Conservation (phyloP, 164 flowering plant genomes). For the Berberis thunbergii region DNA sequence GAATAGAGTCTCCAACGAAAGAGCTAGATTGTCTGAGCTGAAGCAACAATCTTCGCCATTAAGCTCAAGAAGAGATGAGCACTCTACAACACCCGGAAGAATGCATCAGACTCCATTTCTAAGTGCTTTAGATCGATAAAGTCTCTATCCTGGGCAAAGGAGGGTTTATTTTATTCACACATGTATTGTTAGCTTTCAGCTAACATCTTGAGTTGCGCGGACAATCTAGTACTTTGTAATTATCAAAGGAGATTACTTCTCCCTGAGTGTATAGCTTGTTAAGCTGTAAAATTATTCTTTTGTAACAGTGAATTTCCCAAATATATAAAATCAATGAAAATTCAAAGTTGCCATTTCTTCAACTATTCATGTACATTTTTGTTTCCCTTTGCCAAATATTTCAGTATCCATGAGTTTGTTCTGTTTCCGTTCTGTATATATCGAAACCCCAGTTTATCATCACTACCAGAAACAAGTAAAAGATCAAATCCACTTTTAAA, state of each 20-base stretch:
- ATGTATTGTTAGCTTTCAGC: constrained; percentile 16
- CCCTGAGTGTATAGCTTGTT: constrained; percentile 1
- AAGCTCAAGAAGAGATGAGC: constrained; percentile 34
- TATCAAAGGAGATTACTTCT: neutral
- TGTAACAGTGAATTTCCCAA: constrained; percentile 2
- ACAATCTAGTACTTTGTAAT: neutral
- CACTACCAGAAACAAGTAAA: too few species aligned
- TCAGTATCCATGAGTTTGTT: too few species aligned
- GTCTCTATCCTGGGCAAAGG: neutral
- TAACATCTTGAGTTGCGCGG: constrained; percentile 9
- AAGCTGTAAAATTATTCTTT: neutral
- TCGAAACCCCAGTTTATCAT: too few species aligned
- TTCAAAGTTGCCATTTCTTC: neutral
- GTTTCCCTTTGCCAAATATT: too few species aligned
- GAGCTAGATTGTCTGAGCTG: constrained; percentile 45
- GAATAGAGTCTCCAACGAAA: constrained; percentile 48
- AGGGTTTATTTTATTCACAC: neutral
- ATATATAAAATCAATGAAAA: constrained; percentile 5
- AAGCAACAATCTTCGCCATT: constrained; percentile 45
- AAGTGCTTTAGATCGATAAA: constrained; percentile 44
- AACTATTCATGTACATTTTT: neutral
- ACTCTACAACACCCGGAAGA: constrained; percentile 11
- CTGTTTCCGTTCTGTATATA: too few species aligned
- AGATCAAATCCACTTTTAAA: too few species aligned
- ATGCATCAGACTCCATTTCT: constrained; percentile 34